Evolutionary conservation across 2,329 filamentous ascomycete species (phyloP), one percentile per base, ranked within the genome.

Genomic region (Anthostomella pinea): DNA sequence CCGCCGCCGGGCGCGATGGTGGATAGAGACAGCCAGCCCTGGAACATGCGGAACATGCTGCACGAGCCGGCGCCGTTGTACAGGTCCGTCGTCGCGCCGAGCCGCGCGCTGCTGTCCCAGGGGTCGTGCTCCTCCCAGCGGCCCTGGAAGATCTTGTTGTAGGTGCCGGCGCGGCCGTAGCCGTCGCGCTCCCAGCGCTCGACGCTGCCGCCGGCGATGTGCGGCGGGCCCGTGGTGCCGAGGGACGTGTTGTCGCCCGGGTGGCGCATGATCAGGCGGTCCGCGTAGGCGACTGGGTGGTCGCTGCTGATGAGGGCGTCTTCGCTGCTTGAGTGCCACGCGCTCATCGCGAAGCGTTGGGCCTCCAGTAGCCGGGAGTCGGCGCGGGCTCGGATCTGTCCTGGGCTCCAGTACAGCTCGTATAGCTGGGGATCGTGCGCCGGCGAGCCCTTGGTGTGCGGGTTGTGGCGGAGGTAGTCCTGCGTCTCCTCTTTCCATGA

Each of bases 11-110:
- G 85, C 0, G 73, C 78, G 1, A 79, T 82, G n/a, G 70, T 65
- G 31, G 82, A 87, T 69, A 95, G 81, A 36, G 76, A 76, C 35
- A 95, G 64, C 88, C 89, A 95, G n/a, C 87, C 89, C 64, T 95
- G 90, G 62, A 87, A 91, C 73, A 88, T 85, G 16, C 90, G 76
- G 64, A 95, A 89, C 69, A 88, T 87, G 39, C 75, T 83, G 63
- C 88, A 95, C 1, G 85, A 80, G 1, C 89, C 88, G 0, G 87
- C 75, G 2, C 88, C 86, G 35, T 87, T 75, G 59, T 95, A 91
- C n/a, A 89, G 62, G 60, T 95, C 85, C 35, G 78, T 80, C 1
- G 79, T 74, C 3, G 84, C 86, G 0, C 67, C 65, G 0, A 93
- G 68, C 2, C 90, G 76, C 6, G 78, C 75, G 43, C 75, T 78